A percentile compares a stretch with the other conserved stretches of the same genome.
These are phyloP conservation scores for Cryptosporidium meleagridis DNA, from an alignment of 169 alveolate species.

Conservation along the genomic window DNA sequence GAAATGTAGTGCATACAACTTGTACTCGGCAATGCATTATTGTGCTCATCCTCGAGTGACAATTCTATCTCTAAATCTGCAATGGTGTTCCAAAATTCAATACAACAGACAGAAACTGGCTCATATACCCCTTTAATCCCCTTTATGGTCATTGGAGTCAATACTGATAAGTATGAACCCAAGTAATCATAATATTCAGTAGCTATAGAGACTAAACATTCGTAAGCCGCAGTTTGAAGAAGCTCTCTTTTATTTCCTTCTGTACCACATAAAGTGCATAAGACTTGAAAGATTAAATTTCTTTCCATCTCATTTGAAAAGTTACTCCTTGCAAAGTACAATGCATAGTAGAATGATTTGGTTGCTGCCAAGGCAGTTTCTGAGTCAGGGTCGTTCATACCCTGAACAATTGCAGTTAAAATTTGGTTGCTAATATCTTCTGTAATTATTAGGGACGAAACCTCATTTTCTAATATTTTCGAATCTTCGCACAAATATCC, in stretches of 20 bases:
- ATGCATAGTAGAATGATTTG: slow-evolving; percentile 79
- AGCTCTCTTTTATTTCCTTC: slow-evolving; percentile 80
- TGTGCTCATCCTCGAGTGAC: slow-evolving; percentile 67
- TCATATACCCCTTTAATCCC: slow-evolving; percentile 85
- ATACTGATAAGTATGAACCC: slow-evolving; percentile 84
- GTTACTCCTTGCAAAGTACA: slow-evolving; percentile 74
- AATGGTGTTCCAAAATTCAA: slow-evolving; percentile 90
- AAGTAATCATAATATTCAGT: slow-evolving; percentile 85
- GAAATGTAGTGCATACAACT: slow-evolving; percentile 80
- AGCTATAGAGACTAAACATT: slow-evolving; percentile 86
- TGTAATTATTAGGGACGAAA: slow-evolving; percentile 77
- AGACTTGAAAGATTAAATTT: slow-evolving; percentile 63
- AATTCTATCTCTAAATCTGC: slow-evolving; percentile 86
- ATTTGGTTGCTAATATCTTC: slow-evolving; percentile 78
- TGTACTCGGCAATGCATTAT: slow-evolving; percentile 55
- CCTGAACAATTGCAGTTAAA: slow-evolving; percentile 82
- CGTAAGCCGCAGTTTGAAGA: slow-evolving; percentile 88
- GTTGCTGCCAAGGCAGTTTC: slow-evolving; percentile 81
- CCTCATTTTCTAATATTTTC: slow-evolving; percentile 79
- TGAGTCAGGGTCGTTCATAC: slow-evolving; percentile 77
- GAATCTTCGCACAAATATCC: slow-evolving; percentile 87
- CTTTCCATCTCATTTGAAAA: slow-evolving; percentile 63
- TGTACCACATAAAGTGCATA: slow-evolving; percentile 82
- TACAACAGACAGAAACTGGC: slow-evolving; percentile 87
- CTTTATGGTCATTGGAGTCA: slow-evolving; percentile 86